Percentiles rank a stretch among this genome's conserved stretches.
Conservation (phyloP, 2,329 filamentous ascomycete genomes). For the Colletotrichum higginsianum region DNA sequence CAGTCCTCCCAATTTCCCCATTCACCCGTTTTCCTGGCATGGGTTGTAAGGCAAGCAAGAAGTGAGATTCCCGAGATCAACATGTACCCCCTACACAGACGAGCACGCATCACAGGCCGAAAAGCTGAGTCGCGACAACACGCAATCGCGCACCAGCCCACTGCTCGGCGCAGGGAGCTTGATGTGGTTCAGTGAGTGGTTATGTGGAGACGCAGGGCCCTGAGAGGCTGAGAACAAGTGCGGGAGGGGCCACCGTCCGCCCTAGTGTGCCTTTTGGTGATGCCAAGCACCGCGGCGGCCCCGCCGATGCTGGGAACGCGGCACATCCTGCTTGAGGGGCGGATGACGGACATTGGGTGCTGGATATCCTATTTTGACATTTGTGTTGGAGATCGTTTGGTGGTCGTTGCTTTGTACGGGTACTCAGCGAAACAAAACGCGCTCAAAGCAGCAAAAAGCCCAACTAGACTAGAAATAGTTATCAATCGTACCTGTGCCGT, state of each 20-base stretch:
- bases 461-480: too few relatives aligned
- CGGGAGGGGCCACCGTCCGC: conserved; percentile 8
- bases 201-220: conserved; percentile 17
- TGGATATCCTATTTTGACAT: neutral
- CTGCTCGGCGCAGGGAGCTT: conserved; percentile 24
- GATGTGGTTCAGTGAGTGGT: neutral
- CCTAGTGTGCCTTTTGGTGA: neutral
- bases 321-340: neutral
- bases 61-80: neutral
- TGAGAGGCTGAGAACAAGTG: neutral
- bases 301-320: conserved; percentile 8
- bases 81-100: neutral
- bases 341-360: conserved; percentile 9
- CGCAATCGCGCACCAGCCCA: conserved; percentile 29
- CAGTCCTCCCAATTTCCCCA: neutral
- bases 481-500: neutral
- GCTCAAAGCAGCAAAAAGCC: neutral
- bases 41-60: neutral
- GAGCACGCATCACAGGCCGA: conserved; percentile 1
- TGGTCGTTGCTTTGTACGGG: neutral
- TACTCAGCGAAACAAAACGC: neutral
- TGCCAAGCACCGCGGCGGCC: neutral
- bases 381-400: neutral
- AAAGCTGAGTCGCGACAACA: conserved; percentile 28
- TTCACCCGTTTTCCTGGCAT: neutral